Evolutionary conservation across 106 monocot species (phyloP), one percentile per base, ranked within the genome.

Genomic region (Dioscorea dumetorum): DNA sequence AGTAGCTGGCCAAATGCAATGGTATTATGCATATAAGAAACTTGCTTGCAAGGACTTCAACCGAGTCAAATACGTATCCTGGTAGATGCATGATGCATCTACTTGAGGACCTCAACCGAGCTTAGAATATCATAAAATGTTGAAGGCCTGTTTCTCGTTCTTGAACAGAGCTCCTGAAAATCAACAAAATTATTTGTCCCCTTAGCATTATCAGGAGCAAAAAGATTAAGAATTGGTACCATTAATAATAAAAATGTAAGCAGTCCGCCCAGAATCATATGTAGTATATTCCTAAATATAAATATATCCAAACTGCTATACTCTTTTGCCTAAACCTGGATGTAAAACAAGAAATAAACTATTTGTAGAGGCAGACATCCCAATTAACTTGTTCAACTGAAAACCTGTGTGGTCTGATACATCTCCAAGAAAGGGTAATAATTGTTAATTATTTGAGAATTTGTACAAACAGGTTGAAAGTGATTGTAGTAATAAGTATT

Each of bases 111-210:
- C 41, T 41, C 41, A 2, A 41, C 41, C 41, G 41, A 41, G 10
- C 41, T 41, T 41, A 93, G 81, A 62, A 93, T 48, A 73, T 93
- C 81, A 59, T 85, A 82, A 71, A 86, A 93, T 62, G 62, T 54
- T 22, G 78, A 66, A n/a, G 93, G 93, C 72, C 77, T 76, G 49
- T 74, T 88, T 74, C 88, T 80, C 2, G 64, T 72, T 17, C 71
- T 54, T 22, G 57, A 68, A 74, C 81, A 88, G 17, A 93, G 73
- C 54, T 86, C 83, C 93, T 93, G 83, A 58, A 72, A 65, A 5
- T 4, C 63, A 28, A 14, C 24, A 57, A 64, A 12, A 58, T 61
- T 4, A 62, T 41, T 41, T 41, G 10, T n/a, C 41, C 6, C 41
- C 28, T 41, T 3, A 41, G 41, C 41, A 10, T 8, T 41, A 8